Evolutionary conservation across 768 basidiomycete species (phyloP), one percentile per base, ranked within the genome.

Genomic region (Agaricus sinodeliciosus): DNA sequence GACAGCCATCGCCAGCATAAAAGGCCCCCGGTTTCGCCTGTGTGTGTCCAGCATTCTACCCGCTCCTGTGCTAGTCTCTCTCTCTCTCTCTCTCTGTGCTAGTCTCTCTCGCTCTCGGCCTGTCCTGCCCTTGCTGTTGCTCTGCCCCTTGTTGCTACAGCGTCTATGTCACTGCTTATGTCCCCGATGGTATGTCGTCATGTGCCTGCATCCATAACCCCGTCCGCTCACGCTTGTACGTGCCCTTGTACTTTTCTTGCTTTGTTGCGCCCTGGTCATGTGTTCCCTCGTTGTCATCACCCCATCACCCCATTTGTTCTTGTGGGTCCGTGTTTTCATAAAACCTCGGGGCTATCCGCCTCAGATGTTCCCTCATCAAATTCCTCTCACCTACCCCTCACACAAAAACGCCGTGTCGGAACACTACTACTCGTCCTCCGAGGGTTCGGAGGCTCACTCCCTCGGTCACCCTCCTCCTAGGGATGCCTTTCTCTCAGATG

Each of bases 271-370:
- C n/a, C 9, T 16, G 37, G 15, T 40, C 48, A 40, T 40, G 37
- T 49, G 48, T 31, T 41, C 25, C 9, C 34, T 35, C 26, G 43
- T 16, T 34, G 39, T 36, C 31, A n/a, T 51, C 42, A 44, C 37
- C 35, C 16, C 27, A 43, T 50, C 40, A 42, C 40, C 28, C 34
- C 36, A 46, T 53, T 53, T 46, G 44, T 26, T 25, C 19, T 31
- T 53, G 51, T 53, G 51, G 51, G 51, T 53, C 51, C 44, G 51
- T 53, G 49, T 50, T 50, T 50, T 43, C 27, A 28, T 40, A 27
- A 22, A 27, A n/a, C 35, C 19, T 41, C 48, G 48, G 48, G 19
- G 25, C 36, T 49, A 40, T 37, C 50, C 50, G 50, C 44, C 16
- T 25, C 35, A 51, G 43, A 51, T 45, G 43, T 37, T 44, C 19